Evolutionary conservation across 2,329 filamentous ascomycete species (phyloP), one percentile per base, ranked within the genome.

Genomic region (Colletotrichum euphorbiae): DNA sequence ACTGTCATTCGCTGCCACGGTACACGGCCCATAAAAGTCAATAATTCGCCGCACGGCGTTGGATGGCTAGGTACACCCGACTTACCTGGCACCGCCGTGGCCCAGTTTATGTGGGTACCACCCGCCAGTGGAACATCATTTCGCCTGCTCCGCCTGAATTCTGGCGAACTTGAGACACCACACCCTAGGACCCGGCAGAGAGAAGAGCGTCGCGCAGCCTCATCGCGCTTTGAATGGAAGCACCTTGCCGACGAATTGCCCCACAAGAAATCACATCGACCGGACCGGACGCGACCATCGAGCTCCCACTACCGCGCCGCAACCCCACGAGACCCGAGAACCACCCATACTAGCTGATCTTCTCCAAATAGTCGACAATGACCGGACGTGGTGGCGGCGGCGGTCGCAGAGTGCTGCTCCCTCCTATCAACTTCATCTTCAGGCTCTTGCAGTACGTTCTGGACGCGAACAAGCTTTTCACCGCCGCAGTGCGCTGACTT

Each of bases 371-470:
- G 13, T 21, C 21, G 7, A 80, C 73, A 67, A 89, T 89, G 87
- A 86, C 85, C 73, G 87, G 87, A 76, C 85, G 87, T 75, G 85
- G 85, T 74, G 86, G 85, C 76, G 86, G 84, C 76, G 84, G 86
- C 76, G 84, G 85, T 75, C 86, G 87, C 80, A 85, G 87, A 74
- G 86, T 89, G 73, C 77, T 89, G 73, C 81, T 89, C 62, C 86
- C 86, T 66, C 87, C 86, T 43, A 89, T 89, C 83, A 82, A 83
- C 75, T 80, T 82, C 72, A 82, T 83, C 70, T 83, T 83, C 89
- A 97, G 96, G 85, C 91, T 98, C 43, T 88, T 98, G 9, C 94
- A 90, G 75, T 83, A 51, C 17, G 60, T 43, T 6, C n/a, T 28
- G 45, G 19, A 46, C 13, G 7, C 81, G 12, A 11, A 13, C 12